A percentile compares a stretch with the other conserved stretches of the same genome.
These are phyloP conservation scores for Exophiala viscosa DNA, from an alignment of 2,329 filamentous ascomycete species.

Conservation along the genomic window DNA sequence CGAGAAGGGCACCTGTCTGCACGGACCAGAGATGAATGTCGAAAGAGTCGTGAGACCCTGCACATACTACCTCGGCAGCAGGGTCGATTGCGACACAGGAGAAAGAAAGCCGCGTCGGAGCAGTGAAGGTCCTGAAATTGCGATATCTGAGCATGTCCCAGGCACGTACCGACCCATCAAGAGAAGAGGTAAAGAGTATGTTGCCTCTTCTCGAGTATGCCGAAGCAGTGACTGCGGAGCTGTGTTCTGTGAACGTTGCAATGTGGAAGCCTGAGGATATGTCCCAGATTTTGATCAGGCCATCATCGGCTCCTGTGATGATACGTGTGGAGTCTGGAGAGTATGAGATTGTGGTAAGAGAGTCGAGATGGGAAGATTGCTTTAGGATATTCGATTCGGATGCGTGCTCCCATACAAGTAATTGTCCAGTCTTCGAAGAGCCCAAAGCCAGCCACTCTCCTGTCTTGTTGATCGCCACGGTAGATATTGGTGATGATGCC, in stretches of 20 bases:
- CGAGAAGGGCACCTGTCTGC: conserved; percentile 90
- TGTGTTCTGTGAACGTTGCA: conserved; percentile 96
- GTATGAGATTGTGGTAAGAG: conserved; percentile 89
- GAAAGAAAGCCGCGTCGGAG: conserved; percentile 85
- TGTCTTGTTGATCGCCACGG: conserved; percentile 86
- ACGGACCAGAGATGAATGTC: conserved; percentile 99
- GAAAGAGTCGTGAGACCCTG: conserved; percentile 91
- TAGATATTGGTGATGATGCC: conserved; percentile 94
- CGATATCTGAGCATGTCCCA: conserved; percentile 96
- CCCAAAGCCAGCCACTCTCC: conserved; percentile 98
- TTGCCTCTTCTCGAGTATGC: conserved; percentile 94
- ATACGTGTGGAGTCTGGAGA: conserved; percentile 91
- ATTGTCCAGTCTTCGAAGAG: conserved; percentile 87
- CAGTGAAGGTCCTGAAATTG: conserved; percentile 96
- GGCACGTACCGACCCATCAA: conserved; percentile 89
- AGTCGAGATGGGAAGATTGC: conserved; percentile 95
- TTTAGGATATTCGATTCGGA: conserved; percentile 98
- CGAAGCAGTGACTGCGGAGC: conserved; percentile 84
- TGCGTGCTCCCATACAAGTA: conserved; percentile 99
- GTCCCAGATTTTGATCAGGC: conserved; percentile 98
- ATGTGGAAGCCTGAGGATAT: conserved; percentile 95
- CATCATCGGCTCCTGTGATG: conserved; percentile 91
- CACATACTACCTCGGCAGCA: conserved; percentile 92
- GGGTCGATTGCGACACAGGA: conserved; percentile 95
- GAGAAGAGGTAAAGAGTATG: conserved; percentile 88